Percentiles rank a stretch among this genome's conserved stretches.
These are phyloP conservation scores for Tolypocladium inflatum DNA, from an alignment of 2,329 filamentous ascomycete genomes.

Conservation along the genomic window DNA sequence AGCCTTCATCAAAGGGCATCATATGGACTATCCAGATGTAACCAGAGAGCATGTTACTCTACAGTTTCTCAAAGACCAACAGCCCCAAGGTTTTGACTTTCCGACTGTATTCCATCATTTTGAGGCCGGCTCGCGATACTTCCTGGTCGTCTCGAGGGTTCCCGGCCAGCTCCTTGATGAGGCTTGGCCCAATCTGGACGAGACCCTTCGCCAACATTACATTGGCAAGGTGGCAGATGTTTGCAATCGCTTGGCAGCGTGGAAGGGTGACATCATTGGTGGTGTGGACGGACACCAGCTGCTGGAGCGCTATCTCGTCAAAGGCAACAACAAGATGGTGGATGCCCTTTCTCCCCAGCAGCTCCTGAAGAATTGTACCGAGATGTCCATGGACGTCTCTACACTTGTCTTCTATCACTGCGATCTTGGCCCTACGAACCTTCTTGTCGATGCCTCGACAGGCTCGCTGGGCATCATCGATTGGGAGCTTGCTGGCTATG, in stretches of 20 bases:
- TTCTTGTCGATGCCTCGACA: conserved; percentile 5
- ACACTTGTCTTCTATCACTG: conserved; percentile 10
- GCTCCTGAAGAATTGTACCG: conserved; percentile 6
- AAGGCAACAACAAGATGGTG: conserved; percentile 3
- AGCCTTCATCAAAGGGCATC: conserved; percentile 9
- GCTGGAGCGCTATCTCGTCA: background rate
- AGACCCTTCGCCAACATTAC: conserved; percentile 11
- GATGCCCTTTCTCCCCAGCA: conserved; percentile 7
- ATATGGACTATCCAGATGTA: background rate
- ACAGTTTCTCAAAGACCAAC: conserved; percentile 1
- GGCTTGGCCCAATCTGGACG: conserved; percentile 14
- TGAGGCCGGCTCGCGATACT: conserved; percentile 13
- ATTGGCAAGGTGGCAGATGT: background rate
- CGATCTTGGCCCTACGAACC: conserved; percentile 7
- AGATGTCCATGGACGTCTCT: conserved; percentile 10
- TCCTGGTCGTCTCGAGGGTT: conserved; percentile 14
- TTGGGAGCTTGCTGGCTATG: conserved; percentile 11
- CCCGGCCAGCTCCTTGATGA: conserved; percentile 15
- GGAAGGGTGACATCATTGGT: too few relatives aligned
- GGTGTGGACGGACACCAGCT: too few relatives aligned
- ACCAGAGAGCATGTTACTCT: conserved; percentile 11
- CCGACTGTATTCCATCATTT: conserved; percentile 10
- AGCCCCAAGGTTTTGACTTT: background rate
- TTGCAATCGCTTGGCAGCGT: too few relatives aligned
- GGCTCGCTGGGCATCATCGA: conserved; percentile 9